phyloP scores from a whole-genome alignment of 768 basidiomycete species.

The Tylopilus sp. region DNA sequence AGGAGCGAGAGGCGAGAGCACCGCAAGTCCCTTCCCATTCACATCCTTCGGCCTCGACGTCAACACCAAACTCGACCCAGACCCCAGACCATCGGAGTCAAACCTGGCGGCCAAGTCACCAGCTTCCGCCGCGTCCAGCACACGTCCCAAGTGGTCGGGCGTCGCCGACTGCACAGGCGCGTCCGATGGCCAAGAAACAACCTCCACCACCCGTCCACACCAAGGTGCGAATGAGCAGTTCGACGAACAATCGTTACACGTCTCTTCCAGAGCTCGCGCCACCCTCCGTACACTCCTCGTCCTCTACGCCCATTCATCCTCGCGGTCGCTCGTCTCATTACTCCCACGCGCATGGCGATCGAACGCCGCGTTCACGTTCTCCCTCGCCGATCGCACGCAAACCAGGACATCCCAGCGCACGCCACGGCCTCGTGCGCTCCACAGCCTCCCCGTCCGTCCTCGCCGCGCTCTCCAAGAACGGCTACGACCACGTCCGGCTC shows the following conservation, averaged over 20 bases:
- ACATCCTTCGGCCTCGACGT: conserved; percentile 14
- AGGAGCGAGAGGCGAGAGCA: conserved; percentile 29
- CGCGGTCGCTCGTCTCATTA: conserved; percentile 27
- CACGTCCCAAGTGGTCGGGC: conserved; percentile 25
- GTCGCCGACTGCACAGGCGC: conserved; percentile 25
- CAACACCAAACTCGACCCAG: conserved; percentile 28
- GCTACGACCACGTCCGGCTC: conserved; percentile 63
- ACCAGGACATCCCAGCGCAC: conserved; percentile 33
- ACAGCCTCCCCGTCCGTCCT: conserved; percentile 19
- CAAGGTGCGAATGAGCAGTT: conserved; percentile 28
- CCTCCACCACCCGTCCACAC: conserved; percentile 19
- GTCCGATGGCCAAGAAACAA: conserved; percentile 28
- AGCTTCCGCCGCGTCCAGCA: conserved; percentile 28
- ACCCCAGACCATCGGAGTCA: conserved; percentile 22
- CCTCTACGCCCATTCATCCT: conserved; percentile 32
- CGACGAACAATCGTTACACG: conserved; percentile 20
- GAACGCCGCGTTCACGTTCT: conserved; percentile 30
- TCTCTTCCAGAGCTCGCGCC: conserved; percentile 19
- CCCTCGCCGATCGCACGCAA: conserved; percentile 42
- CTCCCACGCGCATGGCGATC: conserved; percentile 15
- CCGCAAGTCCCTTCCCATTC: conserved; percentile 11
- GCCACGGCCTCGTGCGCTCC: conserved; percentile 21
- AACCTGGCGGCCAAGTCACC: conserved; percentile 24
- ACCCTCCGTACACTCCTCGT: conserved; percentile 30
- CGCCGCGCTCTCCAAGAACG: conserved; percentile 56